Percentiles rank a stretch among this genome's conserved stretches.
These are phyloP conservation scores for Eremothecium cymbalariae DNA, from an alignment of 1,139 yeast species.

Conservation along the genomic window DNA sequence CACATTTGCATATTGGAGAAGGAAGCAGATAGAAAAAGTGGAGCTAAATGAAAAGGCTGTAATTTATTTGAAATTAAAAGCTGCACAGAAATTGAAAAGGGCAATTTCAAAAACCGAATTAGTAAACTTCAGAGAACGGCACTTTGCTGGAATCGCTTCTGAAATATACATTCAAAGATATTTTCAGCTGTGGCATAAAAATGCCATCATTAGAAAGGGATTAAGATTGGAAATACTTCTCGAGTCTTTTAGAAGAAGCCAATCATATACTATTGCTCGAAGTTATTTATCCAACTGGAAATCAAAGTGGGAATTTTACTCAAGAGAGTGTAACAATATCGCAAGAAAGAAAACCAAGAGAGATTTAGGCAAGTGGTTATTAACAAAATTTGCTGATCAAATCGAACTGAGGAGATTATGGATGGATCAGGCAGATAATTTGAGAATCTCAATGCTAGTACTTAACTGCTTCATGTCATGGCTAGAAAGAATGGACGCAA, in stretches of 20 bases:
- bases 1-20: conserved; percentile 17
- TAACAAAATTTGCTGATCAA: conserved; percentile 1
- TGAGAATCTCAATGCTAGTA: conserved; percentile 17
- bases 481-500: conserved; percentile 11
- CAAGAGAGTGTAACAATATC: conserved; percentile 10
- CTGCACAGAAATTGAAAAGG: conserved; percentile 7
- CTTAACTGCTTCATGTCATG: conserved; percentile 13
- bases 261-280: background rate
- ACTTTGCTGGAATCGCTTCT: conserved; percentile 6
- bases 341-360: conserved; percentile 7
- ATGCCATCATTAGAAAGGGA: conserved; percentile 8
- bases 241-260: conserved; percentile 8
- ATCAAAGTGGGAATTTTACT: conserved; percentile 10
- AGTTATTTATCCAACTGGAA: conserved; percentile 17
- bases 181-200: conserved; percentile 15
- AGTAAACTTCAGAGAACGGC: conserved; percentile 9
- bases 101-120: background rate
- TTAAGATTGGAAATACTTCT: conserved; percentile 12
- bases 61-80: conserved; percentile 9
- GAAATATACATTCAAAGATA: conserved; percentile 5
- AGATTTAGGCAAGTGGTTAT: background rate
- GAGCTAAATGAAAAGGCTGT: conserved; percentile 9
- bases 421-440: conserved; percentile 18
- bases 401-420: conserved; percentile 8
- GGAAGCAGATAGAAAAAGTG: background rate